These are phyloP conservation scores for Mycena venus DNA, from an alignment of 768 basidiomycete genomes.

Conservation along the genomic window DNA sequence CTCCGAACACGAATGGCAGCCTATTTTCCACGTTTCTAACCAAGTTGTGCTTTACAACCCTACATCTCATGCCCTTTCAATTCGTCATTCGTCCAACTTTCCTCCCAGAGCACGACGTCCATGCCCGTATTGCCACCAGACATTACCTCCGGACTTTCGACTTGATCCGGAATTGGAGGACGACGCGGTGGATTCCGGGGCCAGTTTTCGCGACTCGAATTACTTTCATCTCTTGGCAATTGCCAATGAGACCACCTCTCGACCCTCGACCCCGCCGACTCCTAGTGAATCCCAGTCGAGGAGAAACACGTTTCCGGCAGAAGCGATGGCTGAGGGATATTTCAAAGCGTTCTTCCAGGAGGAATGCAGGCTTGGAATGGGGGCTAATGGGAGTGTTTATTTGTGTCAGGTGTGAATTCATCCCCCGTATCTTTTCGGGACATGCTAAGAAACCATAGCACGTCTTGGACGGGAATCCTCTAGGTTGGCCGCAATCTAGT, in stretches of 20 bases:
- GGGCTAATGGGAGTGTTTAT: constrained; percentile 92
- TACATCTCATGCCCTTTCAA: constrained; percentile 84
- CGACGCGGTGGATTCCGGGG: constrained; percentile 51
- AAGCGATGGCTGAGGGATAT: constrained; percentile 91
- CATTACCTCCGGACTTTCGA: constrained; percentile 62
- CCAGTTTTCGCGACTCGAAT: constrained; percentile 73
- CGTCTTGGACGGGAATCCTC: constrained; percentile 86
- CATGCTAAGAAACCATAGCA: constrained; percentile 61
- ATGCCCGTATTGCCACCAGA: constrained; percentile 85
- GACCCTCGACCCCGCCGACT: constrained; percentile 65
- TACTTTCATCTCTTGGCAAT: constrained; percentile 86
- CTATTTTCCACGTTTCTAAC: constrained; percentile 86
- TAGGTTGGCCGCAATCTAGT: constrained; percentile 63
- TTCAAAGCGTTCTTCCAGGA: constrained; percentile 95
- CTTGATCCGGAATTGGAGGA: constrained; percentile 43
- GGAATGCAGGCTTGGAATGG: constrained; percentile 92
- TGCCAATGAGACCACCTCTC: constrained; percentile 73
- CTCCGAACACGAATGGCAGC: constrained; percentile 69
- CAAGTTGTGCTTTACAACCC: constrained; percentile 93
- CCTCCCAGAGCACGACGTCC: constrained; percentile 42
- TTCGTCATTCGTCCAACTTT: constrained; percentile 54
- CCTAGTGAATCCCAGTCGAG: constrained; percentile 38
- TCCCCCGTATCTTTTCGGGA: not conserved
- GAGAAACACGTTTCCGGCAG: constrained; percentile 65
- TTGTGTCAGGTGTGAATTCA: constrained; percentile 78